Base-by-base conservation (phyloP, 2,329 filamentous ascomycete species). In the Parastagonospora nodorum region DNA sequence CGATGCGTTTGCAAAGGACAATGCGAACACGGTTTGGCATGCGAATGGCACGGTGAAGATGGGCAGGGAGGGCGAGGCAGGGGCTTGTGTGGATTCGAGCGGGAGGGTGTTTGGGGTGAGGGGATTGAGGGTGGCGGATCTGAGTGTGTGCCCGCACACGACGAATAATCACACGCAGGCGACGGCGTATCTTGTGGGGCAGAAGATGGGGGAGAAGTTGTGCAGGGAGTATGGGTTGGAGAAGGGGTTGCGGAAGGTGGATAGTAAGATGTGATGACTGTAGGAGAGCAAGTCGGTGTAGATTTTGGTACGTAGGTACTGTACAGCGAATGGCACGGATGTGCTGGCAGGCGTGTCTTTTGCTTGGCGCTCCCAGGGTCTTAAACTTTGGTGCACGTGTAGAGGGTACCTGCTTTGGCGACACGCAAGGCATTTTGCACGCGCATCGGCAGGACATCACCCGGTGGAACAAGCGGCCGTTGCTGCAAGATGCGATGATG, bases 121-220 rank as follows among this genome's bases (percentile, higher is more conserved):
- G 27, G 67, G 68, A 1, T 45, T 78, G 35, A 59, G 76, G 19
- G 69, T 78, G 1, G 73, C 75, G 14, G 75, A 78, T 54, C 30
- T 71, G 50, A 69, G 68, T 42, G 67, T 73, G 29, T 65, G 62
- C 33, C 68, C 69, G 12, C 32, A 74, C 19, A 63, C 66, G 27
- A 65, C 68, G 6, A 72, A 69, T 42, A 73, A 73, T 44, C 70
- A 72, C 48, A 69, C 68, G 9, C 67, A 72, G 57, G 37, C 66
- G 2, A 72, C 67, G 24, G 69, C 69, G 8, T 74, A 73, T 58
- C 43, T 73, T 29, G 52, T 73, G 12, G 69, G 68, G 10, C 62
- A 72, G 55, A 67, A 67, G 51, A 68, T 68, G 11, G 64, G 67
- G n/a, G 68, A 72, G 40, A 68, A 57, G 55, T 42, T 73, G 41